Base-by-base conservation (phyloP, 202 grass and related monocot species). In the Panicum virgatum region DNA sequence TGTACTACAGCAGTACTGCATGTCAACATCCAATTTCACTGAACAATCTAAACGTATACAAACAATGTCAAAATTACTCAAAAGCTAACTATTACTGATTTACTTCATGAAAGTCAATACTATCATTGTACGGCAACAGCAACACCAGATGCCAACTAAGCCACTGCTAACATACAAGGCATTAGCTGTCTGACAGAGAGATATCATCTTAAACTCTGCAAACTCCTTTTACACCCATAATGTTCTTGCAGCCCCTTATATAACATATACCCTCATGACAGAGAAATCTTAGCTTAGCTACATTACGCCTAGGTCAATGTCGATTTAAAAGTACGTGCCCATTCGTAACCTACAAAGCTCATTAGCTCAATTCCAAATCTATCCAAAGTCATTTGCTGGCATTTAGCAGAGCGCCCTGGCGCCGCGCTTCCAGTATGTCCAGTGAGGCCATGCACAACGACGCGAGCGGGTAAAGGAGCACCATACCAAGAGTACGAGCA, bases 401-500 rank as follows among this genome's bases (percentile, higher is more conserved):
- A 0, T 46, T 5, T 69, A 45, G 47, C 74, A 47, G 20, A 77
- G 39, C 25, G 19, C 3, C 18, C 51, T 22, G 52, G 47, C 32
- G 29, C n/a, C n/a, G n/a, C 19, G 50, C 72, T 20, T 58, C 22
- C 30, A 3, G 72, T 15, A 37, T 72, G 40, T 50, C 6, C 48
- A 61, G 59, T 38, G 18, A 19, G 14, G 43, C 67, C 48, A 71
- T 47, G 43, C 12, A 0, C 62, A 25, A 57, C 50, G n/a, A 57
- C 22, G 60, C 3, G 29, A 83, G 15, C 54, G 45, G 79, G 51
- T 7, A 80, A n/a, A 81, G 40, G 9, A 66, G 37, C 42, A 43
- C 4, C 57, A 14, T 71, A 98, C 96, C 92, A 98, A 66, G 48
- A 98, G 96, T 83, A 98, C 85, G 7, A 95, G 96, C 61, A 95